Percentiles rank a stretch among this genome's conserved stretches.
Evolutionary conservation across 371 early-diverging fungal species (phyloP).

Genomic region (Caulochytrium protostelioides): DNA sequence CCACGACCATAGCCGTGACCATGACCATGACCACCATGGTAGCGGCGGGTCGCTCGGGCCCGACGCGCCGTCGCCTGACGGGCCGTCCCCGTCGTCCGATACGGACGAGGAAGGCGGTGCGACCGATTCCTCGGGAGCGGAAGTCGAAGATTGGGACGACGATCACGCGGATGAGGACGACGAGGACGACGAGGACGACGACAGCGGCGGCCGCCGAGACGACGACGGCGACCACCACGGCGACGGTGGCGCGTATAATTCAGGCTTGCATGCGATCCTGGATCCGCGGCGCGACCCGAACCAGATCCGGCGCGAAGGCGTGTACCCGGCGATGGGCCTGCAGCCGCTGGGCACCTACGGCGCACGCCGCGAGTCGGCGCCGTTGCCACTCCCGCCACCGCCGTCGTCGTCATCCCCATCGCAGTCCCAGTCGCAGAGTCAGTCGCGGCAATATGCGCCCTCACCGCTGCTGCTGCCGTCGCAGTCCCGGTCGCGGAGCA

Average conservation of each 20-base stretch:
- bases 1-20: neutral
- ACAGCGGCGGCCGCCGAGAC: slow-evolving; percentile 19
- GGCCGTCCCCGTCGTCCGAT: neutral
- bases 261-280: too few relatives aligned
- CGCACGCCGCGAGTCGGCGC: slow-evolving; percentile 4
- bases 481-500: too few relatives aligned
- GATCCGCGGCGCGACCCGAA: too few relatives aligned
- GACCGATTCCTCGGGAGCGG: slow-evolving; percentile 20
- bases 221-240: slow-evolving; percentile 26
- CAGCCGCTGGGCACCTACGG: neutral
- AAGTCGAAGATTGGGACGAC: neutral
- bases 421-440: slow-evolving; percentile 7
- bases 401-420: slow-evolving; percentile 8
- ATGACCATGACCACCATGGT: neutral
- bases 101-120: slow-evolving; percentile 6
- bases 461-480: slow-evolving; percentile 11
- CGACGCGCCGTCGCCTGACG: neutral
- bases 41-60: neutral
- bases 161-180: slow-evolving; percentile 1
- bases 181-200: slow-evolving; percentile 9
- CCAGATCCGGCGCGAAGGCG: too few relatives aligned
- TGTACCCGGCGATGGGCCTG: neutral
- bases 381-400: slow-evolving; percentile 6
- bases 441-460: slow-evolving; percentile 7
- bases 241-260: slow-evolving; percentile 20